Evolutionary conservation across 305 asterid genomes (phyloP).

Genomic region (Solanum hybrid): DNA sequence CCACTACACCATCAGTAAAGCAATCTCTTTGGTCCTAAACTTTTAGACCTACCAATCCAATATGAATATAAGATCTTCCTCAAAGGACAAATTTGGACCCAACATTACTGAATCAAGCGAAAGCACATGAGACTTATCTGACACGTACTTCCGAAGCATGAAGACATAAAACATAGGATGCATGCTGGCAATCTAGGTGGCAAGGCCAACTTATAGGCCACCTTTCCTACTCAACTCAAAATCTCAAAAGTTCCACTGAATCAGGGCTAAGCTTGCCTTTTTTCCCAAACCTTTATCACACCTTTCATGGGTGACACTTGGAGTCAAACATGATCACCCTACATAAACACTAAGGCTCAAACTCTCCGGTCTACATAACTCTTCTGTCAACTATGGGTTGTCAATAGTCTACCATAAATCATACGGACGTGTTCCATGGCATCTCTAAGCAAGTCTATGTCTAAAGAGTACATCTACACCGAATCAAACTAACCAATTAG

Average conservation of each 20-base stretch:
- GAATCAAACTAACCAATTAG: neutral
- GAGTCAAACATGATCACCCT: neutral
- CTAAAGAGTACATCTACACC: neutral
- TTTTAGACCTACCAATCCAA: neutral
- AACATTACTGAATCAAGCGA: neutral
- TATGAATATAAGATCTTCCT: neutral
- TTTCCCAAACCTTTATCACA: neutral
- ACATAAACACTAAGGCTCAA: neutral
- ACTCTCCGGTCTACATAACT: neutral
- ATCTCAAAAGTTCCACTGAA: neutral
- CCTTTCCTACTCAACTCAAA: neutral
- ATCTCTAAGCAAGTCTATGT: neutral
- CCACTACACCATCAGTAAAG: too few species aligned
- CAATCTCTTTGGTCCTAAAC: neutral
- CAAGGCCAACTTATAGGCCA: neutral
- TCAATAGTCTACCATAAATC: neutral
- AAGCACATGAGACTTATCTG: neutral
- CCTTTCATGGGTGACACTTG: too few species aligned
- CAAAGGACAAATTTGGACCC: neutral
- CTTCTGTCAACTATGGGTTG: too few species aligned
- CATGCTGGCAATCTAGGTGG: neutral
- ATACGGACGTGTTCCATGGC: neutral
- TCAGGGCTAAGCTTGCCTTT: neutral
- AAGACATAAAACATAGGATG: neutral
- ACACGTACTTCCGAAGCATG: neutral